Conservation (phyloP, 1,284 basidiomycete species). For the Mycena sp. region DNA sequence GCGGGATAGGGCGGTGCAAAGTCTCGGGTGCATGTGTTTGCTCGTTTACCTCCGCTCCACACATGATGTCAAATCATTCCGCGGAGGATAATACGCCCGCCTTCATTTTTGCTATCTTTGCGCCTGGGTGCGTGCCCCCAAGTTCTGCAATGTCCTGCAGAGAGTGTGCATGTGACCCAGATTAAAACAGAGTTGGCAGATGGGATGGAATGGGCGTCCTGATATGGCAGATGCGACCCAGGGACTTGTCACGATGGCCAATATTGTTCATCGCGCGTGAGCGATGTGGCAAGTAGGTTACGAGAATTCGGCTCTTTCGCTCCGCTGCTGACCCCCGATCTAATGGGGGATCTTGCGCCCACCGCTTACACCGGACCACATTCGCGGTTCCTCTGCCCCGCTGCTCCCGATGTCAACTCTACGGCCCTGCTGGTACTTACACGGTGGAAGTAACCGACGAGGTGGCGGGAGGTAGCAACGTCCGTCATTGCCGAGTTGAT, state of each 20-base stretch:
- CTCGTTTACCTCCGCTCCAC: too few relatives aligned
- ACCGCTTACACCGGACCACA: not conserved
- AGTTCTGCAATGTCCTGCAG: too few relatives aligned
- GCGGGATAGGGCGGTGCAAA: too few relatives aligned
- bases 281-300: conserved; percentile 1
- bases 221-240: not conserved
- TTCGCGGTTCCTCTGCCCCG: not conserved
- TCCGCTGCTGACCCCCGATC: not conserved
- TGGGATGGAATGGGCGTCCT: not conserved
- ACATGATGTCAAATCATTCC: too few relatives aligned
- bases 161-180: conserved; percentile 2
- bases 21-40: too few relatives aligned
- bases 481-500: not conserved
- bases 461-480: not conserved
- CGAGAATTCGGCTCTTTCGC: not conserved
- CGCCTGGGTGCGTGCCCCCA: too few relatives aligned
- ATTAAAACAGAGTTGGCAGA: not conserved
- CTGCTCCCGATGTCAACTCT: not conserved
- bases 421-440: not conserved
- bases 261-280: not conserved
- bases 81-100: too few relatives aligned
- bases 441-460: not conserved
- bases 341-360: not conserved
- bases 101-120: too few relatives aligned
- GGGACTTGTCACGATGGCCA: too few relatives aligned